Evolutionary conservation across 2,329 filamentous ascomycete species (phyloP), one percentile per base, ranked within the genome.

Genomic region (Orbilia quercus): DNA sequence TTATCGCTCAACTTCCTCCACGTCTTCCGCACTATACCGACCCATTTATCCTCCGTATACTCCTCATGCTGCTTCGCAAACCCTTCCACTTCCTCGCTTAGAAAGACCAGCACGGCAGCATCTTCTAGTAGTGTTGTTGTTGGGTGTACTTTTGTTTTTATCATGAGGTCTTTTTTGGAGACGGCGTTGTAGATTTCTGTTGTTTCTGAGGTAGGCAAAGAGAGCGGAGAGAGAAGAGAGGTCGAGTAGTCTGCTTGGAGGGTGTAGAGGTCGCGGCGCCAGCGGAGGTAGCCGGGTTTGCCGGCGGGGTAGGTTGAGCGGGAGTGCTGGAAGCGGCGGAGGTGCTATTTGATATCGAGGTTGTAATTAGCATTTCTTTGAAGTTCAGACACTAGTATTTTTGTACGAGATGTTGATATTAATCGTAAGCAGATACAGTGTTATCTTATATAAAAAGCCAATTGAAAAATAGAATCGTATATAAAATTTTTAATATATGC

Each of bases 231-330:
- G 25, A 69, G 64, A 25, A 69, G 64, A 20, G 54, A 60, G 23
- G 64, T 60, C 38, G 64, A 34, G 28, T 69, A 60, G 54, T 60
- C 20, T 38, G 64, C 54, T 60, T 69, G 64, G 36, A 69, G 5
- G 16, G 64, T 69, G 54, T 69, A 69, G 23, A 69, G 64, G 28
- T 69, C 64, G 18, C 64, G 64, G 42, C 64, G 64, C 64, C 64
- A 69, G 64, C 64, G 54, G 54, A 69, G 64, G 48, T 69, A 69
- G 47, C 55, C 54, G 47, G 64, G 2, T 55, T 69, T 69, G 18
- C 64, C 64, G 23, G 53, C 64, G 2, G 64, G 64, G 40, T 69
- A 69, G 64, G 54, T 69, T 6, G 64, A 60, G 40, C 64, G 64
- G 18, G 64, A 55, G 55, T 69, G 64, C 1, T 60, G 55, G 64